Percentiles rank a stretch among this genome's conserved stretches.
Conservation (phyloP, 1,284 basidiomycete species). For the Ganoderma lucidum region DNA sequence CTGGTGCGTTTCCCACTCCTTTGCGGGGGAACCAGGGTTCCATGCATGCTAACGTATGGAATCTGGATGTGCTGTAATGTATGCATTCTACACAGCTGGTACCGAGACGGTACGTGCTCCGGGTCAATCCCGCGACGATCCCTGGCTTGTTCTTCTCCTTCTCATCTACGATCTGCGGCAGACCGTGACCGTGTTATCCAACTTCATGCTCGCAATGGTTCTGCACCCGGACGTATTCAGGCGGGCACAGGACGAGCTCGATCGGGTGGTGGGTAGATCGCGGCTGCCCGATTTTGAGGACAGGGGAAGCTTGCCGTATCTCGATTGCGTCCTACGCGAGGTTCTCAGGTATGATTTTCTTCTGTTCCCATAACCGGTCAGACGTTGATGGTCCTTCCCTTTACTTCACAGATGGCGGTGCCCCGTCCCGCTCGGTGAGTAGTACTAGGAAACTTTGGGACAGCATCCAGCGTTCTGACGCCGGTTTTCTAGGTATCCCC, state of each 20-base stretch:
- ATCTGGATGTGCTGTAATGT: constrained; percentile 9
- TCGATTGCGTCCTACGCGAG: constrained; percentile 59
- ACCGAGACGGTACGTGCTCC: constrained; percentile 42
- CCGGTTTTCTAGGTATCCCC: constrained; percentile 47
- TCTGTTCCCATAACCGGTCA: neutral
- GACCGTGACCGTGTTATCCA: constrained; percentile 54
- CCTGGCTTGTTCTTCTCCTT: neutral
- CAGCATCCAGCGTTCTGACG: neutral
- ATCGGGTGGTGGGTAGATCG: constrained; percentile 53
- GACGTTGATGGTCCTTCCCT: neutral
- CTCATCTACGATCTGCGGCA: constrained; percentile 32
- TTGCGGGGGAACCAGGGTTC: too few relatives aligned
- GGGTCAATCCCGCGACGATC: neutral
- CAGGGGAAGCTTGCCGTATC: constrained; percentile 59
- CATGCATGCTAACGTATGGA: neutral
- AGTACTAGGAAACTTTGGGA: neutral
- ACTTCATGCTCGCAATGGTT: constrained; percentile 59
- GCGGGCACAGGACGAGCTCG: constrained; percentile 63
- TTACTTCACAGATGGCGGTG: constrained; percentile 34
- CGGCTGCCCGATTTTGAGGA: constrained; percentile 57
- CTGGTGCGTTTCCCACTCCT: constrained; percentile 35
- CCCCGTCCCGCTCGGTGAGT: constrained; percentile 38
- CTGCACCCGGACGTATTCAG: constrained; percentile 56
- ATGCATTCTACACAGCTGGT: constrained; percentile 34
- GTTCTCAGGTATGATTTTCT: constrained; percentile 49